Evolutionary conservation across 495 filamentous ascomycete genomes (phyloP).

Genomic region (Letharia columbiana): DNA sequence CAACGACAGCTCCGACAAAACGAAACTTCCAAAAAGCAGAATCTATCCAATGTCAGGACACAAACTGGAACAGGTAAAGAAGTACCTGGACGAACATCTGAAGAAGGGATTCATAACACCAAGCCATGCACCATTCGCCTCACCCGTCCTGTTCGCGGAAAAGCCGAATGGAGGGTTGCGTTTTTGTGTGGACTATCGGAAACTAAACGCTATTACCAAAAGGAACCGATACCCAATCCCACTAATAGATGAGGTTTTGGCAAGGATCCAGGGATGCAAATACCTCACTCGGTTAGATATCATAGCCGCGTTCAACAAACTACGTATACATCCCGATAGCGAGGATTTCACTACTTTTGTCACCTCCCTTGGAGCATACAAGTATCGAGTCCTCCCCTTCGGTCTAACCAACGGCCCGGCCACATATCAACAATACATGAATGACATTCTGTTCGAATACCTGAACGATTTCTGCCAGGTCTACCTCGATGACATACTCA

Average conservation of each 20-base stretch:
- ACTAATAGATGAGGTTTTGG: slow-evolving; percentile 37
- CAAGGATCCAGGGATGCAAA: slow-evolving; percentile 25
- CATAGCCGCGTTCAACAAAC: slow-evolving; percentile 32
- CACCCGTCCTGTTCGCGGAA: too few relatives aligned
- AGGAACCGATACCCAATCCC: slow-evolving; percentile 41
- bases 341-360: slow-evolving; percentile 30
- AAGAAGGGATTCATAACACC: too few relatives aligned
- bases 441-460: slow-evolving; percentile 24
- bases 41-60: slow-evolving; percentile 21
- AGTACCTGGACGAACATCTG: too few relatives aligned
- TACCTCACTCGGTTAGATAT: slow-evolving; percentile 41
- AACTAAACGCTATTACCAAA: too few relatives aligned
- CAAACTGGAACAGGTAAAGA: slow-evolving; percentile 18
- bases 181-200: too few relatives aligned
- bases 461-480: slow-evolving; percentile 25
- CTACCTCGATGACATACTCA: slow-evolving; percentile 16
- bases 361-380: slow-evolving; percentile 27
- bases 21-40: too few relatives aligned
- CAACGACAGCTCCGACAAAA: too few relatives aligned
- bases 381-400: slow-evolving; percentile 33
- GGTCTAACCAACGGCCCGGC: slow-evolving; percentile 24
- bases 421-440: slow-evolving; percentile 30
- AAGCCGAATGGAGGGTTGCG: too few relatives aligned
- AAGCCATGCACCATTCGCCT: too few relatives aligned
- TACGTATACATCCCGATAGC: slow-evolving; percentile 28